A percentile compares a stretch with the other conserved stretches of the same genome.
These are phyloP conservation scores for Camelina laxa DNA, from an alignment of 345 rosid species.

Conservation along the genomic window DNA sequence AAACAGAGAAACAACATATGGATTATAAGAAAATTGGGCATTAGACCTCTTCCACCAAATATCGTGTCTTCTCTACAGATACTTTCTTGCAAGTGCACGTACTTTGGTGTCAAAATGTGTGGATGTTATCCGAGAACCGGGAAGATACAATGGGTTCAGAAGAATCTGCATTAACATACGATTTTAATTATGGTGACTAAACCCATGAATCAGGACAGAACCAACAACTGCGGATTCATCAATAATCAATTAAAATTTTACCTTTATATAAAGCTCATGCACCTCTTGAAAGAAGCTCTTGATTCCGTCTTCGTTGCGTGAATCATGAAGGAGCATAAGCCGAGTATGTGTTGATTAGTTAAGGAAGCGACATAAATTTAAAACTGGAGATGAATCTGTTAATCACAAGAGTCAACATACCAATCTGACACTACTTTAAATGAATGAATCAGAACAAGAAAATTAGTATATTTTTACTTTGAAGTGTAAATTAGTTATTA, in stretches of 20 bases:
- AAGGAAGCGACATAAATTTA: constrained; percentile 48
- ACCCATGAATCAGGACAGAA: background rate
- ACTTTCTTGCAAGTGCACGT: constrained; percentile 92
- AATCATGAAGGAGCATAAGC: constrained; percentile 95
- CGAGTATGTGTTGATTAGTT: constrained; percentile 71
- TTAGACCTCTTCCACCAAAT: background rate
- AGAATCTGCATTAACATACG: constrained; percentile 59
- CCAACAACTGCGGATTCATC: background rate
- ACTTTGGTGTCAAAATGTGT: constrained; percentile 95
- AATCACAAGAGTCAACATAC: background rate
- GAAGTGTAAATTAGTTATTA: background rate
- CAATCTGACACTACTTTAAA: background rate
- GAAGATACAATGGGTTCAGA: constrained; percentile 90
- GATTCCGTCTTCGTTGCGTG: constrained; percentile 94
- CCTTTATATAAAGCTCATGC: constrained; percentile 50
- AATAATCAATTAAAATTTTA: background rate
- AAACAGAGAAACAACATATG: background rate
- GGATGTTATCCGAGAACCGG: constrained; percentile 87
- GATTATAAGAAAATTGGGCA: background rate
- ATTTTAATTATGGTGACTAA: background rate
- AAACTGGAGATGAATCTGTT: background rate
- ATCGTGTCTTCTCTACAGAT: constrained; percentile 52
- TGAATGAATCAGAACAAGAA: background rate
- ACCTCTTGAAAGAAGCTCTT: constrained; percentile 73
- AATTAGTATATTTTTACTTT: too few relatives aligned